A percentile compares a stretch with the other conserved stretches of the same genome.
phyloP scores from a whole-genome alignment of 208 protist genomes.

The Tritrichomonas musculus region DNA sequence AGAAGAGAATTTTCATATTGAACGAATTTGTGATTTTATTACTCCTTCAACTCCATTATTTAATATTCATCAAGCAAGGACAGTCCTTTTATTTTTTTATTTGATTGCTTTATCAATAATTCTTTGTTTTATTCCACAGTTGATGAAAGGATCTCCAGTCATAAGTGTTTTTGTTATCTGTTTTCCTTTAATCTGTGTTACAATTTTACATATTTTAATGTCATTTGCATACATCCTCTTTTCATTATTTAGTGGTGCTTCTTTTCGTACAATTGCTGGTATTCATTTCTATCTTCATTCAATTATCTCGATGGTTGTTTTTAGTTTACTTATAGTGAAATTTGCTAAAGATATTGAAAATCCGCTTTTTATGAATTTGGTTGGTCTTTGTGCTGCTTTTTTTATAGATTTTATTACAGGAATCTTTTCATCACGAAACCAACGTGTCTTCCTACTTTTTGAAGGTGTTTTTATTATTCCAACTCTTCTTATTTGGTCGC shows the following conservation, averaged over 20 bases:
- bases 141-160: not conserved
- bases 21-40: not conserved
- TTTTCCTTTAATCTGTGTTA: not conserved
- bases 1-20: not conserved
- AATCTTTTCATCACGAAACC: not conserved
- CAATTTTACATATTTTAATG: not conserved
- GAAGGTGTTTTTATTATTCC: not conserved
- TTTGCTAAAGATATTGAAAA: not conserved
- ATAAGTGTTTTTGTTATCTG: not conserved
- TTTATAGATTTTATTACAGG: not conserved
- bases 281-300: not conserved
- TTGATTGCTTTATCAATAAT: not conserved
- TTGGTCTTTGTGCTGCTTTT: no score
- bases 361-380: not conserved
- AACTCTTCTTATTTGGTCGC: not conserved
- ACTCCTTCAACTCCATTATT: not conserved
- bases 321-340: not conserved
- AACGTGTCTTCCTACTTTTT: not conserved
- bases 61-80: slow-evolving; percentile 3
- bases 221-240: not conserved
- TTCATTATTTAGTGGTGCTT: not conserved
- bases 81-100: slow-evolving; percentile 16
- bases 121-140: not conserved
- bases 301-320: not conserved
- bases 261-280: not conserved